phyloP scores from a whole-genome alignment of 345 rosid genomes.

The Murraya paniculata region DNA sequence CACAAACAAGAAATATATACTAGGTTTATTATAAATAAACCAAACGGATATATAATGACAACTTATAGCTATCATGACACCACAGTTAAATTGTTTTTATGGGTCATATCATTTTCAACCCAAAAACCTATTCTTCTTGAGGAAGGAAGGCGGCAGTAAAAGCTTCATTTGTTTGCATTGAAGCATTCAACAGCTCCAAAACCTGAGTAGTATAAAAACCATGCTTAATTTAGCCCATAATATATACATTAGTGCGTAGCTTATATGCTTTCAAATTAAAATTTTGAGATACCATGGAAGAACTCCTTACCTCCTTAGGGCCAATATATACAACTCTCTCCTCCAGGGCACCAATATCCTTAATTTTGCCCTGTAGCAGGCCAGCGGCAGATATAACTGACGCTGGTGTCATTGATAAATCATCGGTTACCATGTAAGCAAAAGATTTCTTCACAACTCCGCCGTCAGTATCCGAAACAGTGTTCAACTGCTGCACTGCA shows the following conservation, averaged over 20 bases:
- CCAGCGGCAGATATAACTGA: conserved; percentile 14
- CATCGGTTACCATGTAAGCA: conserved; percentile 17
- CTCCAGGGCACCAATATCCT: background rate
- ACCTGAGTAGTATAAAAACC: background rate
- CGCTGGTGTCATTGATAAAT: conserved; percentile 3
- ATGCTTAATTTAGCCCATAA: no score
- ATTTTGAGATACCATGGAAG: background rate
- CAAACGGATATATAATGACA: no score
- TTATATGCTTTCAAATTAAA: background rate
- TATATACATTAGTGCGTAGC: background rate
- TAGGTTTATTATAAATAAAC: no score
- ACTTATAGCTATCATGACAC: background rate
- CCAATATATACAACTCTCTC: background rate
- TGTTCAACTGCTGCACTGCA: background rate
- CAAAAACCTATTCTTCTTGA: background rate
- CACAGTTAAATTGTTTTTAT: background rate
- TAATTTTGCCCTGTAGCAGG: background rate
- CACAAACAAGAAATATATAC: no score
- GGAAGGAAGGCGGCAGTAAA: conserved; percentile 1
- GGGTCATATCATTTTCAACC: background rate
- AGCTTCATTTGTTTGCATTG: background rate
- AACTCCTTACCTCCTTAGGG: background rate
- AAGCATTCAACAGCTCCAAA: conserved; percentile 9
- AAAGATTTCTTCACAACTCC: conserved; percentile 14
- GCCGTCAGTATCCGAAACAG: background rate